Base-by-base conservation (phyloP, 208 protist species). In the Borovskyia barvae region DNA sequence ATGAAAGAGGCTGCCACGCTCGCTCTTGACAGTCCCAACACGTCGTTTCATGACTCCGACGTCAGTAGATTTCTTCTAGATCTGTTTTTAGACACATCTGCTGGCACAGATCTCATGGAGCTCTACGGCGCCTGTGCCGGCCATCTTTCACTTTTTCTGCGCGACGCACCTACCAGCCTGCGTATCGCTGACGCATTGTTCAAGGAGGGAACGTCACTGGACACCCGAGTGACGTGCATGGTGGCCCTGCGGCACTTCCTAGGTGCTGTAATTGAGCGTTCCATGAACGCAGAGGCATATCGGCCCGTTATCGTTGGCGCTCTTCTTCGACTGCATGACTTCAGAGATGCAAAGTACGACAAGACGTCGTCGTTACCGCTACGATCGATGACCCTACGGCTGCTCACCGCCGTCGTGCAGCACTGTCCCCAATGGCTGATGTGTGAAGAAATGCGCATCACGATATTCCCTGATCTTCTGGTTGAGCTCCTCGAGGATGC, bases 391-490 rank as follows among this genome's bases (percentile, higher is more conserved):
- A 58, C 66, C 17, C 41, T 77, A 37, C 76, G 72, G 37, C 63
- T 87, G n/a, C 74, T 84, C 20, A 64, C 62, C 7, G 30, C 66
- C 22, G 56, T 84, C 6, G 59, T 67, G 7, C 65, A 75, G 41
- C 58, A 43, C 14, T 52, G 35, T 25, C 71, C 76, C 5, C 52
- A 72, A 33, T 72, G 75, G 68, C 56, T 87, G 0, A 35, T 78
- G 30, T 69, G 68, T 29, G 61, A 77, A 39, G 55, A 60, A 14
- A 57, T 42, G 19, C 59, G 56, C 22, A 22, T 28, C 4, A 47
- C 32, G 19, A 50, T 70, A 35, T 75, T 74, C 22, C 53, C 58
- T n/a, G 50, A 68, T 22, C 50, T 66, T 24, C 41, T 74, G 17
- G 24, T 26, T 3, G 67, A 74, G 60, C 58, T 74, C 5, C 51